These are phyloP conservation scores for Casuarina cunninghamiana DNA, from an alignment of 306 rosid species.

Conservation along the genomic window DNA sequence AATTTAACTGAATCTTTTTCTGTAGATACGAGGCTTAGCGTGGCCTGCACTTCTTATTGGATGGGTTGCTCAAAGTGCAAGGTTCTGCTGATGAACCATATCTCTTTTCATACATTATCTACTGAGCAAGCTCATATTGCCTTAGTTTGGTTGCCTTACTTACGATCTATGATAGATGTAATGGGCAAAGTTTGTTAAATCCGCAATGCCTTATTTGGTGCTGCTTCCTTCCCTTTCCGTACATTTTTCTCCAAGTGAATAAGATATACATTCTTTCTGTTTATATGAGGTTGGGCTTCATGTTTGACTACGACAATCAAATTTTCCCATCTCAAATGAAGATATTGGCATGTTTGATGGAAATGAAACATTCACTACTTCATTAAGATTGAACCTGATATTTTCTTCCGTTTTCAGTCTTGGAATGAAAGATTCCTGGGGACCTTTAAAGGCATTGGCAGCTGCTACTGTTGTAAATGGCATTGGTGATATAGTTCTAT, in stretches of 20 bases:
- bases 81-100: slow-evolving; percentile 32
- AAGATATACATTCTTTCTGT: neutral
- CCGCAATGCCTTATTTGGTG: neutral
- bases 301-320: neutral
- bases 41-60: slow-evolving; percentile 76
- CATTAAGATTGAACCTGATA: slow-evolving; percentile 15
- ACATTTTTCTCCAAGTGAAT: neutral
- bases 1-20: slow-evolving; percentile 21
- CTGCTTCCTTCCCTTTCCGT: neutral
- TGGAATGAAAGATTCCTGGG: slow-evolving; percentile 96
- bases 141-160: neutral
- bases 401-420: slow-evolving; percentile 44
- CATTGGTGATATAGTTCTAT: slow-evolving; percentile 58
- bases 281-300: neutral
- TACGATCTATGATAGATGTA: too few species aligned
- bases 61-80: slow-evolving; percentile 73
- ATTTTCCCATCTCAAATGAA: neutral
- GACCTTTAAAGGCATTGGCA: slow-evolving; percentile 78
- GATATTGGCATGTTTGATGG: neutral
- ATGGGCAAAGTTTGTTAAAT: neutral
- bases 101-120: slow-evolving; percentile 3
- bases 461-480: slow-evolving; percentile 60
- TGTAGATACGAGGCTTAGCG: slow-evolving; percentile 65
- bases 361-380: slow-evolving; percentile 13
- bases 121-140: neutral